Conservation (phyloP, 2,329 filamentous ascomycete genomes). For the Trichoderma guizhouense region DNA sequence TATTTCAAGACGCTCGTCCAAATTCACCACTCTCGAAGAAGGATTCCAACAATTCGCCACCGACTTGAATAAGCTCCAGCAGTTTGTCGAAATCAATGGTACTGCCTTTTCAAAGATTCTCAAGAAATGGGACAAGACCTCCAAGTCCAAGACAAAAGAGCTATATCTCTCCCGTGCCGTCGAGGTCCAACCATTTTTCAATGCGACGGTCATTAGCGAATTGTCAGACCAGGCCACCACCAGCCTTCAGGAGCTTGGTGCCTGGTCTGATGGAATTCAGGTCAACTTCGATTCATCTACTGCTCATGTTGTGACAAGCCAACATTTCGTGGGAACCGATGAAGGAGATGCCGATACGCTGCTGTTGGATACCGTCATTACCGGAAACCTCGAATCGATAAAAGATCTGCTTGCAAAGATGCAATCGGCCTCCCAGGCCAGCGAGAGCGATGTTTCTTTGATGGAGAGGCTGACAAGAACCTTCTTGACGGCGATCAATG, state of each 20-base stretch:
- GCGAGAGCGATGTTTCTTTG: constrained; percentile 54
- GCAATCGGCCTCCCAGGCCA: constrained; percentile 51
- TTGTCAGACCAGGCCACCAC: constrained; percentile 95
- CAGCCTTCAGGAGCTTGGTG: constrained; percentile 89
- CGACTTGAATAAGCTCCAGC: constrained; percentile 94
- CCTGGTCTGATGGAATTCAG: constrained; percentile 95
- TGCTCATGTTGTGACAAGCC: constrained; percentile 65
- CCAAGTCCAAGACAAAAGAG: constrained; percentile 97
- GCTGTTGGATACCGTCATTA: constrained; percentile 79
- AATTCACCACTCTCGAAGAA: constrained; percentile 92
- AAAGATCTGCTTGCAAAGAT: constrained; percentile 78
- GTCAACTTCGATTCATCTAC: constrained; percentile 67
- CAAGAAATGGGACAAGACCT: constrained; percentile 99
- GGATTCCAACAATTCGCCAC: constrained; percentile 96
- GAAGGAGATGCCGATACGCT: constrained; percentile 88
- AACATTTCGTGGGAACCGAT: constrained; percentile 68
- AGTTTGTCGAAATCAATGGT: constrained; percentile 97
- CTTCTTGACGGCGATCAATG: constrained; percentile 85
- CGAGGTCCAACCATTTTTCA: constrained; percentile 97
- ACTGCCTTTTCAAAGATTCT: constrained; percentile 97
- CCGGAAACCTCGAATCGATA: constrained; percentile 73
- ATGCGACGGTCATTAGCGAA: constrained; percentile 93
- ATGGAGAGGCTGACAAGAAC: constrained; percentile 81
- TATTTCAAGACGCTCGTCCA: constrained; percentile 81
- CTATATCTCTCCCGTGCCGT: constrained; percentile 93